These are phyloP conservation scores for Thecaphora frezii DNA, from an alignment of 1,284 basidiomycete genomes.

Conservation along the genomic window DNA sequence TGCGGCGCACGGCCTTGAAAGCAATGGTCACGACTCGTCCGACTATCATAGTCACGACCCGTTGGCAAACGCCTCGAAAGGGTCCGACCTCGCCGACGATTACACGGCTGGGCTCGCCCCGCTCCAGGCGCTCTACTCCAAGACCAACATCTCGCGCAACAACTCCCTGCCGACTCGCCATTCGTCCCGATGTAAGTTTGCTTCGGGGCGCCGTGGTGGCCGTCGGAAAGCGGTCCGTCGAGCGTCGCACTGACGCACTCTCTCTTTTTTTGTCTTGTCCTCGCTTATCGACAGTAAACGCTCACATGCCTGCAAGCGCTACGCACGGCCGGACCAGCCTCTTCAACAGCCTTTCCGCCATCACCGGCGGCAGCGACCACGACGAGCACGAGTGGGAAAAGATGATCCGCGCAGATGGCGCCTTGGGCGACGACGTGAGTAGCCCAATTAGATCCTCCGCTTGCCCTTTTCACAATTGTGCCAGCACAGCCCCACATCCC, in stretches of 20 bases:
- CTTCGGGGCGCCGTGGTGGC: background rate
- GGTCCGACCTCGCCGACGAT: constrained; percentile 10
- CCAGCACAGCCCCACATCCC: too few species aligned
- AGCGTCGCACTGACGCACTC: background rate
- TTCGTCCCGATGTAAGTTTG: constrained; percentile 13
- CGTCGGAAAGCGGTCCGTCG: background rate
- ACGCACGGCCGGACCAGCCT: constrained; percentile 23
- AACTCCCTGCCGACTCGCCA: constrained; percentile 32
- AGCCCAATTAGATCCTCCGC: too few species aligned
- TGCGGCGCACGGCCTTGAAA: background rate
- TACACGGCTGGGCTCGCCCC: constrained; percentile 16
- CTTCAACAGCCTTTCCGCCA: constrained; percentile 46
- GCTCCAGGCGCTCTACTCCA: constrained; percentile 34
- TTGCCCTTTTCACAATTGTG: too few species aligned
- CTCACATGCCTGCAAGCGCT: constrained; percentile 18
- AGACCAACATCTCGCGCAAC: constrained; percentile 27
- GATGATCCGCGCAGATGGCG: constrained; percentile 35
- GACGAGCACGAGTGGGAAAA: constrained; percentile 52
- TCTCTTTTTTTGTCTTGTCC: background rate
- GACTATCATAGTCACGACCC: constrained; percentile 4
- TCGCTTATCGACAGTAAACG: constrained; percentile 1
- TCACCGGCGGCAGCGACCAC: constrained; percentile 38
- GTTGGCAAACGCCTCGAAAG: constrained; percentile 10
- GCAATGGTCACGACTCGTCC: background rate
- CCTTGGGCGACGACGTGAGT: constrained; percentile 30